Conservation (phyloP, 208 protist genomes). For the Leishmania guyanensis region DNA sequence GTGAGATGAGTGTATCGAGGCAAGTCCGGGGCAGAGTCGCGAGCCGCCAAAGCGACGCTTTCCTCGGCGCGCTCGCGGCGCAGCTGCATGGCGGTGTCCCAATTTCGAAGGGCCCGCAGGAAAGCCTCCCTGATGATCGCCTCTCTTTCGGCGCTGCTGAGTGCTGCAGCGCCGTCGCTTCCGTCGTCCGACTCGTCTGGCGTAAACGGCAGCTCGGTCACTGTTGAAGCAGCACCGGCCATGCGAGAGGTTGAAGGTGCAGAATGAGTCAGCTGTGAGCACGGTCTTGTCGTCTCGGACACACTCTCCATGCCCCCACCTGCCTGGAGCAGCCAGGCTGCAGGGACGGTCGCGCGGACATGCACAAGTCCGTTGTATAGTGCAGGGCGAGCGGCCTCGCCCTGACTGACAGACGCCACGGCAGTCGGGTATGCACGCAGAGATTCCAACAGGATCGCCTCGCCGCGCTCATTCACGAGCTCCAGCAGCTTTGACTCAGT, state of each 20-base stretch:
- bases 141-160: slow-evolving; percentile 3
- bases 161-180: not conserved
- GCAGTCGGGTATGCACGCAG: not conserved
- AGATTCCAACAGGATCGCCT: not conserved
- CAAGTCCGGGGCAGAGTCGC: not conserved
- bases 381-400: not conserved
- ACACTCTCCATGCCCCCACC: not conserved
- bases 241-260: not conserved
- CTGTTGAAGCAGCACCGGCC: not conserved
- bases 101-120: slow-evolving; percentile 3
- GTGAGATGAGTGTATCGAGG: slow-evolving; percentile 7
- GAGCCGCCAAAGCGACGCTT: not conserved
- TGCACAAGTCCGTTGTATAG: slow-evolving; percentile 27
- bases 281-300: slow-evolving; percentile 1
- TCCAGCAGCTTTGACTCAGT: slow-evolving; percentile 33
- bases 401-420: not conserved
- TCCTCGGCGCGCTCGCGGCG: not conserved
- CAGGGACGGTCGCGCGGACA: slow-evolving; percentile 14
- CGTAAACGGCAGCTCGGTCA: not conserved
- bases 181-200: not conserved
- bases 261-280: not conserved
- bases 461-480: slow-evolving; percentile 30
- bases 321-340: slow-evolving; percentile 10
- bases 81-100: slow-evolving; percentile 8
- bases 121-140: slow-evolving; percentile 4